Evolutionary conservation across 2,329 filamentous ascomycete species (phyloP), one percentile per base, ranked within the genome.

Genomic region (Colletotrichum camelliae): DNA sequence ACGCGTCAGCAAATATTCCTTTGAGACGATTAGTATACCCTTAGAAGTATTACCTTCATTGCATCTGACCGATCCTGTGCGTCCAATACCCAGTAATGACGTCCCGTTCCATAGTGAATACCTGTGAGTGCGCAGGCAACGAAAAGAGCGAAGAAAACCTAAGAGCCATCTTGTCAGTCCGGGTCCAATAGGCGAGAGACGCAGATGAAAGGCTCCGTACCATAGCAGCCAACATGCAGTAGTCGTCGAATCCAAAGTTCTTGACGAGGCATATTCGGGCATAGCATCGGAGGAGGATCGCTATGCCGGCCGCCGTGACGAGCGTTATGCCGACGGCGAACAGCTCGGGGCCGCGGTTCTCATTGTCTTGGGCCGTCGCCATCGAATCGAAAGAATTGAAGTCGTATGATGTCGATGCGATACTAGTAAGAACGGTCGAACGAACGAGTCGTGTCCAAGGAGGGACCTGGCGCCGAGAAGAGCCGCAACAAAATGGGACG

Each of bases 81-180:
- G 1, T 77, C 68, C 10, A 88, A 79, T 21, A 86, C 82, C 5
- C 31, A 57, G 33, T 79, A 79, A 77, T 87, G 85, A 2, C 83
- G 81, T 2, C 86, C 86, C 0, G 86, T 88, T n/a, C 87, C 87
- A 77, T 86, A 82, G 12, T 82, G 75, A 29, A 87, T 80, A 33
- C 86, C 86, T 1, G 80, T 64, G 4, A 85, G 79, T 2, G 84
- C 81, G 57, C 79, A 83, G 24, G 79, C 78, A 37, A 81, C 80
- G 77, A 84, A 87, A 4, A 84, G 76, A 21, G 82, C 72, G 72
- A 87, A 87, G 15, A 80, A 82, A 16, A 78, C 74, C 84, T 86
- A 15, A n/a, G 4, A 16, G 35, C 18, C 2, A 5, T 18, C 15
- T 2, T 18, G 33, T 60, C 60, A 75, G 79, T 7, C 70, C 37